phyloP scores from a whole-genome alignment of 176 grass and related monocot genomes.

The Hordeum vulgare region MorexV3_pseudomolecules_assembly NC_058524.1:425989260-425989759 shows the following conservation, averaged over 20 bases:
- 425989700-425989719: no score
- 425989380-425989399: neutral
- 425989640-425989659: no score
- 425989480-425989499: neutral
- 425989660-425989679: neutral
- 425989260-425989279: neutral
- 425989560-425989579: no score
- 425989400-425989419: neutral
- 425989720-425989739: no score
- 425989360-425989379: neutral
- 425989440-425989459: neutral
- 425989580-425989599: no score
- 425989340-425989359: neutral
- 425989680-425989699: no score
- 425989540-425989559: no score
- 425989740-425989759: no score
- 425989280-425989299: neutral
- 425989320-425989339: neutral
- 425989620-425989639: no score
- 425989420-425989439: neutral
- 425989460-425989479: neutral
- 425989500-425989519: no score
- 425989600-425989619: no score
- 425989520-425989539: no score
- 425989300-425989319: neutral